phyloP scores from a whole-genome alignment of 768 basidiomycete genomes.

The Boletus subcaerulescens region DNA sequence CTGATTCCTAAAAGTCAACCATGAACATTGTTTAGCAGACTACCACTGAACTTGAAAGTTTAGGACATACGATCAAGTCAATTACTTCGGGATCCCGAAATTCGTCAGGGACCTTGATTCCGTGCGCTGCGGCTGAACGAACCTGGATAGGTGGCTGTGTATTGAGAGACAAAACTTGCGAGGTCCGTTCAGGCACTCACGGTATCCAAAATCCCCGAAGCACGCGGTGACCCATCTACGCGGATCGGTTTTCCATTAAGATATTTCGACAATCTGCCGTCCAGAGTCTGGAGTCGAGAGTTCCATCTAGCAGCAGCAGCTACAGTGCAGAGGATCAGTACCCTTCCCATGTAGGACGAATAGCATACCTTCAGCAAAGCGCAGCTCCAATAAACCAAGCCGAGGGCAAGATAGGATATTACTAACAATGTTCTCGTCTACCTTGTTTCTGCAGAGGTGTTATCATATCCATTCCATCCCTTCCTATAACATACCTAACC shows the following conservation, averaged over 20 bases:
- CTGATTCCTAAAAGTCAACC: slow-evolving; percentile 50
- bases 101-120: slow-evolving; percentile 65
- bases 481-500: slow-evolving; percentile 44
- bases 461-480: neutral
- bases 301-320: slow-evolving; percentile 68
- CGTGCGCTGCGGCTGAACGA: slow-evolving; percentile 68
- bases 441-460: slow-evolving; percentile 48
- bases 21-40: neutral
- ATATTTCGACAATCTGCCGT: slow-evolving; percentile 66
- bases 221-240: slow-evolving; percentile 72
- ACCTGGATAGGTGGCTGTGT: slow-evolving; percentile 39
- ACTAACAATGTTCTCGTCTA: slow-evolving; percentile 69
- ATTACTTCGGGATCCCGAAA: slow-evolving; percentile 63
- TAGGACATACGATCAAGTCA: slow-evolving; percentile 50
- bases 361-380: slow-evolving; percentile 60
- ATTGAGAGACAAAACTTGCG: neutral
- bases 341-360: neutral
- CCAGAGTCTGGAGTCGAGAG: slow-evolving; percentile 55
- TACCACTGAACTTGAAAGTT: neutral
- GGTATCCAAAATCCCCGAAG: slow-evolving; percentile 74
- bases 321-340: slow-evolving; percentile 22
- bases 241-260: slow-evolving; percentile 66
- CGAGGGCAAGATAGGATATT: slow-evolving; percentile 69
- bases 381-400: slow-evolving; percentile 56
- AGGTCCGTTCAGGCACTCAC: slow-evolving; percentile 29